A percentile compares a stretch with the other conserved stretches of the same genome.
phyloP scores from a whole-genome alignment of 176 grass and related monocot species.

The Elymus sibiricus region DNA sequence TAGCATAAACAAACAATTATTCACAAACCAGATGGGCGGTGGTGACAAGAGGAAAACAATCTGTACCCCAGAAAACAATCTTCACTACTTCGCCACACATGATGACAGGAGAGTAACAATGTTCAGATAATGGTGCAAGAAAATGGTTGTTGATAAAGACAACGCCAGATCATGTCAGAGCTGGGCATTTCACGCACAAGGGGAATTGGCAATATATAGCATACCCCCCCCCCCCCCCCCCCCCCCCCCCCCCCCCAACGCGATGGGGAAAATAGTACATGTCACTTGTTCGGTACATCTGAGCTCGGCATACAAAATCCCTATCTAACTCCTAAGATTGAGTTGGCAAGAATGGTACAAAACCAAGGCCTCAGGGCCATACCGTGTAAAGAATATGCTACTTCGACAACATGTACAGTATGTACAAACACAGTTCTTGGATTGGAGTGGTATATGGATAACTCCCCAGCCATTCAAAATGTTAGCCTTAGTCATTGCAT shows the following conservation, averaged over 20 bases:
- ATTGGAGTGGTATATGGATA: constrained; percentile 22
- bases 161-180: neutral
- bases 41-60: neutral
- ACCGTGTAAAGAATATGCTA: constrained; percentile 45
- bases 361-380: constrained; percentile 25
- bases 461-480: neutral
- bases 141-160: neutral
- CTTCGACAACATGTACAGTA: constrained; percentile 46
- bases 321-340: constrained; percentile 32
- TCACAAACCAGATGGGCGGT: neutral
- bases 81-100: neutral
- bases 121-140: neutral
- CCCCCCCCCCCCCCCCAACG: no score
- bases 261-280: constrained; percentile 2
- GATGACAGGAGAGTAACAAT: constrained; percentile 5
- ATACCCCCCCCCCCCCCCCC: neutral
- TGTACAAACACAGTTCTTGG: constrained; percentile 22
- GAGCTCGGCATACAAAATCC: constrained; percentile 26
- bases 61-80: neutral
- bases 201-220: neutral
- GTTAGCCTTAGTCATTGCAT: constrained; percentile 14
- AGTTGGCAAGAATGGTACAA: constrained; percentile 42
- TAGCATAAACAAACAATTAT: neutral
- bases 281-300: neutral
- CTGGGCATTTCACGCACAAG: neutral